Percentiles rank a stretch among this genome's conserved stretches.
Conservation (phyloP, 306 rosid genomes). For the Lupinus albus region DNA sequence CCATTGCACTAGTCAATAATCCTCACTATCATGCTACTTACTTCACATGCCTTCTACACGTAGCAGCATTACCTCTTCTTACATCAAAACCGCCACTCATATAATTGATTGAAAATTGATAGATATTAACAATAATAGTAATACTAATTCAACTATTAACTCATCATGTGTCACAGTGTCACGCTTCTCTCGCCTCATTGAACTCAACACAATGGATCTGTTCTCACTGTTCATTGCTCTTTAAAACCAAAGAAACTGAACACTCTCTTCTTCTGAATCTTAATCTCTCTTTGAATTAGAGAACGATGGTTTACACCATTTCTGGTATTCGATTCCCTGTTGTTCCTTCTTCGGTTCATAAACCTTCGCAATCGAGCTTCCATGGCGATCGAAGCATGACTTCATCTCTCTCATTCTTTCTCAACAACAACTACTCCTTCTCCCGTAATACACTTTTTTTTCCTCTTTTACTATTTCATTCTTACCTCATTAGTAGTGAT, state of each 20-base stretch:
- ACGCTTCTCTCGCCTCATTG: constrained; percentile 54
- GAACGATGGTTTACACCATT: constrained; percentile 69
- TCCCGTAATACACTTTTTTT: constrained; percentile 51
- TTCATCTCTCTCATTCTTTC: constrained; percentile 44
- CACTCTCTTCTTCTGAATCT: constrained; percentile 10
- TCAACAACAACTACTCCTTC: constrained; percentile 42
- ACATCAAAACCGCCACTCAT: constrained; percentile 15
- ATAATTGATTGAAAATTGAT: no score
- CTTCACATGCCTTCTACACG: constrained; percentile 19
- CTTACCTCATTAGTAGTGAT: constrained; percentile 3
- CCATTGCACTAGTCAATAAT: not conserved
- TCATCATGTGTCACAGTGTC: constrained; percentile 8
- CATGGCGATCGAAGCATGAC: constrained; percentile 50
- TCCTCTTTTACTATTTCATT: constrained; percentile 22
- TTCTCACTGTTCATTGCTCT: not conserved
- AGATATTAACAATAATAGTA: no score
- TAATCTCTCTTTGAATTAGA: not conserved
- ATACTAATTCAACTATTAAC: not conserved
- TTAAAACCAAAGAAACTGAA: not conserved
- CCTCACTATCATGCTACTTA: constrained; percentile 17
- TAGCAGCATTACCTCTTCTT: constrained; percentile 24
- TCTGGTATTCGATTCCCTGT: constrained; percentile 74
- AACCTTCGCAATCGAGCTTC: constrained; percentile 45
- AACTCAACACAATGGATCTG: constrained; percentile 36
- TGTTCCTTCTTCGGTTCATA: constrained; percentile 47